These are phyloP conservation scores for Maudiozyma serrabonitensis DNA, from an alignment of 805 yeast species.

Conservation along the genomic window DNA sequence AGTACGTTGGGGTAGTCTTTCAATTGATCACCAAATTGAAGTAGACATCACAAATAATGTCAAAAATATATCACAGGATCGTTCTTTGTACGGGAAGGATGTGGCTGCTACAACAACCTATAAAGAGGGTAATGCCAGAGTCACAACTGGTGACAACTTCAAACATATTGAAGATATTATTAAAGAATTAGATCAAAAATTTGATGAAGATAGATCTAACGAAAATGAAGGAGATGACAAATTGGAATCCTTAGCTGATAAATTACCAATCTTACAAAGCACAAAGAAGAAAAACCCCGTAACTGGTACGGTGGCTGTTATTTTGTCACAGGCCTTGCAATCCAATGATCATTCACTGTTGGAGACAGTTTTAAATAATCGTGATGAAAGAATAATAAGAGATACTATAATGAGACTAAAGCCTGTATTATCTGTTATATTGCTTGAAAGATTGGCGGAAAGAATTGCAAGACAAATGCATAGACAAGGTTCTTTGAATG, in stretches of 20 bases:
- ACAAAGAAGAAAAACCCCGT: conserved; percentile 39
- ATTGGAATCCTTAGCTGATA: conserved; percentile 49
- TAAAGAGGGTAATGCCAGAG: conserved; percentile 50
- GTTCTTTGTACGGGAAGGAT: conserved; percentile 31
- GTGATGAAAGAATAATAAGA: conserved; percentile 43
- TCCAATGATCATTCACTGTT: conserved; percentile 79
- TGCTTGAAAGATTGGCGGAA: conserved; percentile 54
- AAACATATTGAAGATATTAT: conserved; percentile 40
- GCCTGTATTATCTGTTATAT: conserved; percentile 41
- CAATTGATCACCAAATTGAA: conserved; percentile 33
- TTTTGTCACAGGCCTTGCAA: conserved; percentile 80
- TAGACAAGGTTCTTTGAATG: conserved; percentile 41
- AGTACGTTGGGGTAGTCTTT: conserved; percentile 38
- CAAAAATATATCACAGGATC: conserved; percentile 9
- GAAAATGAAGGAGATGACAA: conserved; percentile 27
- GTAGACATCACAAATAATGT: conserved; percentile 10
- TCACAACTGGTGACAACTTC: conserved; percentile 56
- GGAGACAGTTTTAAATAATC: conserved; percentile 63
- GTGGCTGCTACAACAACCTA: conserved; percentile 46
- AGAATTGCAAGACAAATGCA: conserved; percentile 49
- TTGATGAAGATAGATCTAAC: conserved; percentile 34
- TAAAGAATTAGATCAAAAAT: conserved; percentile 34
- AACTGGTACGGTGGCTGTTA: conserved; percentile 70
- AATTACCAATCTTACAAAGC: conserved; percentile 17
- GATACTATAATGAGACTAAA: conserved; percentile 47